Conservation (phyloP, 371 early-diverging fungal species). For the Chytridium lagenaria region DNA sequence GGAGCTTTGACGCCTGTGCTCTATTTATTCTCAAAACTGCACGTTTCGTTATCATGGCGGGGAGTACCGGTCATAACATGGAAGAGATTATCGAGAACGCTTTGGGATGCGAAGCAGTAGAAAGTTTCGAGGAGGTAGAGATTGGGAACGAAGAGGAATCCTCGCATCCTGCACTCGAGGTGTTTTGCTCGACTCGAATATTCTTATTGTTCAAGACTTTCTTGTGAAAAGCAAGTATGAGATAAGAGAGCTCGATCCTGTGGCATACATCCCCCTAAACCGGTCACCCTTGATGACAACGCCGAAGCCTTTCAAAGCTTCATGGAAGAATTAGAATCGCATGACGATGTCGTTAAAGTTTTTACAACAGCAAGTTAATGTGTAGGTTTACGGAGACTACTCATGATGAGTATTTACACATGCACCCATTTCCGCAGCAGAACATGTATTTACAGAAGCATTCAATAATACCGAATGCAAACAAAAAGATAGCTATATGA, state of each 20-base stretch:
- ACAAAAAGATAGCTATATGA: background rate
- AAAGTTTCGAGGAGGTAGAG: conserved; percentile 37
- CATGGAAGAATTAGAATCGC: conserved; percentile 36
- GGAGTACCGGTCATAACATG: background rate
- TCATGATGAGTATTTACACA: too few species aligned
- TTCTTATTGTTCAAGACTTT: conserved; percentile 25
- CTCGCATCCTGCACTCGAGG: conserved; percentile 27
- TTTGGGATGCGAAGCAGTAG: conserved; percentile 38
- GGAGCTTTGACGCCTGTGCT: conserved; percentile 38
- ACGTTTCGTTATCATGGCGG: conserved; percentile 30
- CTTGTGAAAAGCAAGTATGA: conserved; percentile 37
- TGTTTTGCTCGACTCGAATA: conserved; percentile 31
- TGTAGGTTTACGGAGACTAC: background rate
- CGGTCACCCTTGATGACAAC: conserved; percentile 30
- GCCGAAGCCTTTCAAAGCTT: conserved; percentile 32
- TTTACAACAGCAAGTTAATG: conserved; percentile 13
- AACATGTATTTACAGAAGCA: background rate
- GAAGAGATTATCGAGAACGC: conserved; percentile 37
- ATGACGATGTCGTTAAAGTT: conserved; percentile 46
- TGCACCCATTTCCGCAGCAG: background rate
- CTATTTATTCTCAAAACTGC: conserved; percentile 45
- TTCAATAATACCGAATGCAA: background rate
- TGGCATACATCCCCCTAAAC: conserved; percentile 28
- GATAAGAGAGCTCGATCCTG: conserved; percentile 39
- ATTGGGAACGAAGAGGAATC: background rate